Evolutionary conservation across 2,329 filamentous ascomycete species (phyloP), one percentile per base, ranked within the genome.

Genomic region (Leptographium procerum): DNA sequence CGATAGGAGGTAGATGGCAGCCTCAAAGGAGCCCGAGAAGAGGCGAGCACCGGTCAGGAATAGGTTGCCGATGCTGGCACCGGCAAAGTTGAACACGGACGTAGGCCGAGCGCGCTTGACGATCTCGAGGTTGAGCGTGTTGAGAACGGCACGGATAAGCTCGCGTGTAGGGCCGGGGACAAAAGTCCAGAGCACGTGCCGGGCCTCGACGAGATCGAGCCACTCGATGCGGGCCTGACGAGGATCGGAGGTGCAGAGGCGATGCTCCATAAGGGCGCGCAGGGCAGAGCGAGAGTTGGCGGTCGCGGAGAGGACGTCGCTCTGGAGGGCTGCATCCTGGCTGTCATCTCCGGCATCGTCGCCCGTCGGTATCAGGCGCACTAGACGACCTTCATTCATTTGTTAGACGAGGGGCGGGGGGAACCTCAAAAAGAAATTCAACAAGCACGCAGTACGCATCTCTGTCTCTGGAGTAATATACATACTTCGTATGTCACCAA

Each of bases 11-110:
- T 96, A 96, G 62, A 97, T 94, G 48, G 90, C 89, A 8, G 88
- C 88, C 70, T 97, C 94, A 64, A 97, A 92, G 60, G 87, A 92
- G 34, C 92, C 92, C 1, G 89, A 91, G 73, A 96, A 96, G 13
- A 97, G 80, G 1, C 92, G 83, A 0, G 90, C 91, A 1, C 91
- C 92, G 0, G 88, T 91, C 53, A 92, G 73, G 67, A 92, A 92
- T 24, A 92, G 72, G 66, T 92, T 92, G 10, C 88, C 88, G 10
- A 91, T 82, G 62, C 85, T 88, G 10, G 88, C 87, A 13, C 83
- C 82, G 7, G 85, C 84, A 66, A 90, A 92, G 69, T 91, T 87
- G 68, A 91, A 92, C 7, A 84, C 83, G 47, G 85, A 87, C 36
- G 80, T 83, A 0, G 87, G 87, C 9, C 88, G 77, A 55, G 85